Percentiles rank a stretch among this genome's conserved stretches.
Evolutionary conservation across 1,284 basidiomycete species (phyloP).

Genomic region (Austroboletus sp.): DNA sequence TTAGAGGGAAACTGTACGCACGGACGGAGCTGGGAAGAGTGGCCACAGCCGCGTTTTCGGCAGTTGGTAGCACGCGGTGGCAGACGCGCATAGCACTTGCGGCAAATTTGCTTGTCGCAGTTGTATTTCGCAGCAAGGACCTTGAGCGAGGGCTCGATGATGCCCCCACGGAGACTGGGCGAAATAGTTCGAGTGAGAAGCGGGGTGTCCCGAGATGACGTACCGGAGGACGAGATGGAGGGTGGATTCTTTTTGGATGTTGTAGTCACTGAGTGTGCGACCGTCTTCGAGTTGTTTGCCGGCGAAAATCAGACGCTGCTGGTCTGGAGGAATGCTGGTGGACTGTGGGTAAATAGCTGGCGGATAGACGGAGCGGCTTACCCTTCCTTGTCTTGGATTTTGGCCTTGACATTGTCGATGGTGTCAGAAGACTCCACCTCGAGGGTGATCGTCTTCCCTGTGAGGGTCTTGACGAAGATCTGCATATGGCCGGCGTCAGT

Average conservation of each 20-base stretch:
- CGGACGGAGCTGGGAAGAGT: slow-evolving; percentile 94
- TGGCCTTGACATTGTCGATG: slow-evolving; percentile 23
- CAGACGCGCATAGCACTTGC: slow-evolving; percentile 99
- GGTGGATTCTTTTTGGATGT: slow-evolving; percentile 99
- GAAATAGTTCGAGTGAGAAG: no score
- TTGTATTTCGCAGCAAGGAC: slow-evolving; percentile 95
- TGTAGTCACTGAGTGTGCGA: slow-evolving; percentile 90
- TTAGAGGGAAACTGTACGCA: slow-evolving; percentile 37
- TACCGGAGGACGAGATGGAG: slow-evolving; percentile 94
- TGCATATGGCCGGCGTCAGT: slow-evolving; percentile 55
- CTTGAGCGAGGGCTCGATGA: slow-evolving; percentile 98
- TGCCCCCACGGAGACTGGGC: slow-evolving; percentile 52
- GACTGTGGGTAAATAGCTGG: background rate
- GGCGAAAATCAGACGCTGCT: slow-evolving; percentile 25
- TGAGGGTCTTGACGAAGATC: slow-evolving; percentile 93
- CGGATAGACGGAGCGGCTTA: slow-evolving; percentile 29
- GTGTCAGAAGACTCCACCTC: slow-evolving; percentile 90
- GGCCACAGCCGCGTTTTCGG: slow-evolving; percentile 87
- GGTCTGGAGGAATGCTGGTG: slow-evolving; percentile 20
- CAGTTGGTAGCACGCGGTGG: slow-evolving; percentile 99
- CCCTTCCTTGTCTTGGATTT: slow-evolving; percentile 70
- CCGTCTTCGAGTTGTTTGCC: slow-evolving; percentile 76
- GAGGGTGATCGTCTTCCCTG: slow-evolving; percentile 97
- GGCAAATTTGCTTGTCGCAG: slow-evolving; percentile 97
- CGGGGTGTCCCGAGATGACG: slow-evolving; percentile 20